Evolutionary conservation across 2,329 filamentous ascomycete species (phyloP).

Genomic region (Penicillium aurantiogriseum): DNA sequence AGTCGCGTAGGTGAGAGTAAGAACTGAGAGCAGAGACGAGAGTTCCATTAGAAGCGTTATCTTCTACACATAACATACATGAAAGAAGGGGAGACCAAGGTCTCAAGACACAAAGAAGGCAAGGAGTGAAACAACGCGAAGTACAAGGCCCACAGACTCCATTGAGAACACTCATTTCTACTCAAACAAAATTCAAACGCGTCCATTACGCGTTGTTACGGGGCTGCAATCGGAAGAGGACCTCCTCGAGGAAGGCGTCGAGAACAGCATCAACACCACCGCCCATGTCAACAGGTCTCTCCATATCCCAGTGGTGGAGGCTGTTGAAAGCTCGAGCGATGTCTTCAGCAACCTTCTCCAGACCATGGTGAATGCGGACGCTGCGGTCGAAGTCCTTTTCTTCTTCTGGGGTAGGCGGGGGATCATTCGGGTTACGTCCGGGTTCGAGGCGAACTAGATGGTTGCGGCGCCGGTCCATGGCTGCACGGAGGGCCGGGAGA

Average conservation of each 20-base stretch:
- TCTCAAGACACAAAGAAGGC: neutral
- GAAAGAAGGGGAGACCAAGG: neutral
- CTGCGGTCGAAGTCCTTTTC: conserved; percentile 19
- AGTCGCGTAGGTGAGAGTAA: neutral
- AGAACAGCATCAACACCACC: conserved; percentile 84
- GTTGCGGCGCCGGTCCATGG: conserved; percentile 72
- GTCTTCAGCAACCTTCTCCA: conserved; percentile 66
- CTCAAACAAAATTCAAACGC: neutral
- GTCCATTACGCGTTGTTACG: conserved; percentile 38
- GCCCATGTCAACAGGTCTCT: conserved; percentile 89
- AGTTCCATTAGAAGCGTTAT: neutral
- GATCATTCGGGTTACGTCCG: conserved; percentile 20
- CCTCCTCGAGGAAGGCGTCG: conserved; percentile 90
- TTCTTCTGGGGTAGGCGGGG: conserved; percentile 21
- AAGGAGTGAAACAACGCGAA: neutral
- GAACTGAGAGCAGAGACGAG: neutral
- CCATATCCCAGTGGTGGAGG: conserved; percentile 83
- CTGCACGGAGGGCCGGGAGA: conserved; percentile 86
- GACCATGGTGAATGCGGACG: conserved; percentile 21
- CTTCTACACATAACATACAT: conserved; percentile 3
- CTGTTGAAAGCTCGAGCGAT: conserved; percentile 80
- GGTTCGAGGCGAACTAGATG: conserved; percentile 49
- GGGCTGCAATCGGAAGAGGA: conserved; percentile 86
- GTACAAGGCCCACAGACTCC: neutral
- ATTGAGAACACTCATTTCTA: neutral